Percentiles rank a stretch among this genome's conserved stretches.
Evolutionary conservation across 768 basidiomycete genomes (phyloP).

Genomic region (Calocybe gangraenosa): DNA sequence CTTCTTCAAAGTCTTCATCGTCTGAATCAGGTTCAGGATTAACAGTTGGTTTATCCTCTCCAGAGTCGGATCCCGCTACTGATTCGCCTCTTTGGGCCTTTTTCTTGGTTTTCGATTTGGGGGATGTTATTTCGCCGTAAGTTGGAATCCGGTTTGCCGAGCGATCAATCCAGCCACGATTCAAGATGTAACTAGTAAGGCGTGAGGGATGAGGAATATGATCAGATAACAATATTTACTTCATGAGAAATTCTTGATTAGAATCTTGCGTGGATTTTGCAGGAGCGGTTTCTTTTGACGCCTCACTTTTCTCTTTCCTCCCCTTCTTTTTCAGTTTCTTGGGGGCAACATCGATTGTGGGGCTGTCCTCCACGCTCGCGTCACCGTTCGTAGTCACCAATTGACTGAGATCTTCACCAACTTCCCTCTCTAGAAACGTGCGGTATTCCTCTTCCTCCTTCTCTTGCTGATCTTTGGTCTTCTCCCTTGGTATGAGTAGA

Average conservation of each 20-base stretch:
- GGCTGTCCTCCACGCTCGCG: constrained; percentile 12
- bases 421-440: constrained; percentile 75
- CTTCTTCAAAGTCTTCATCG: constrained; percentile 83
- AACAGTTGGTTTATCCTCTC: constrained; percentile 17
- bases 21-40: constrained; percentile 31
- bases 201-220: constrained; percentile 1
- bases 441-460: constrained; percentile 84
- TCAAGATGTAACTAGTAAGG: constrained; percentile 82
- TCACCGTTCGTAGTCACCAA: constrained; percentile 48
- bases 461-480: constrained; percentile 73
- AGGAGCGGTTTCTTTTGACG: constrained; percentile 22
- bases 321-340: constrained; percentile 22
- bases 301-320: constrained; percentile 45
- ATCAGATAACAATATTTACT: constrained; percentile 46
- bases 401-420: constrained; percentile 67
- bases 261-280: constrained; percentile 49
- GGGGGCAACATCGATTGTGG: constrained; percentile 3
- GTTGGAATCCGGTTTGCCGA: constrained; percentile 74
- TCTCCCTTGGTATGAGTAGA: constrained; percentile 69
- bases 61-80: constrained; percentile 20
- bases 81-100: constrained; percentile 22
- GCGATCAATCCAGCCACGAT: constrained; percentile 95
- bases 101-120: constrained; percentile 29
- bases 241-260: constrained; percentile 87
- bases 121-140: constrained; percentile 71